Evolutionary conservation across 495 filamentous ascomycete species (phyloP).

Genomic region (Rostrohypoxylon terebratum): DNA sequence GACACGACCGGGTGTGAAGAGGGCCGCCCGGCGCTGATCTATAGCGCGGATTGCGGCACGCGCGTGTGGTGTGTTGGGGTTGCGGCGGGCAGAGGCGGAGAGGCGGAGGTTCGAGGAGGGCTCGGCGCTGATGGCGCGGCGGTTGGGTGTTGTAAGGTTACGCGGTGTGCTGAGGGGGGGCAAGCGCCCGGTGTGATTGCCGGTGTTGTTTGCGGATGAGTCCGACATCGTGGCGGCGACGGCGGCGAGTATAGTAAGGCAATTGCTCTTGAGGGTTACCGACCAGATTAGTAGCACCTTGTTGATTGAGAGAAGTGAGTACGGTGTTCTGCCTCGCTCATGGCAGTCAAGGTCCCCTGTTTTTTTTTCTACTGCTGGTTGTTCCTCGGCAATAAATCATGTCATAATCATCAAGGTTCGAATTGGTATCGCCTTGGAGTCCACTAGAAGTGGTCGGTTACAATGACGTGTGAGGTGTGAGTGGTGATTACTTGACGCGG

Average conservation of each 20-base stretch:
- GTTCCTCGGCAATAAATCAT: background rate
- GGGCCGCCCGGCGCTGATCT: conserved; percentile 77
- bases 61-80: conserved; percentile 73
- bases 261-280: background rate
- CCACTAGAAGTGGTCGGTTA: background rate
- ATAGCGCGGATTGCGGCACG: conserved; percentile 72
- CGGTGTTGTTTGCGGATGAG: conserved; percentile 13
- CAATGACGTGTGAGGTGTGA: conserved; percentile 33
- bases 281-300: background rate
- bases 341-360: conserved; percentile 3
- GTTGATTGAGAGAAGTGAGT: background rate
- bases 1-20: conserved; percentile 74
- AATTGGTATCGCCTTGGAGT: background rate
- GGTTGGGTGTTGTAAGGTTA: conserved; percentile 49
- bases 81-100: conserved; percentile 54
- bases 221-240: conserved; percentile 38
- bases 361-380: conserved; percentile 9
- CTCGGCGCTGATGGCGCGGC: conserved; percentile 50
- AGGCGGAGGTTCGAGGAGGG: conserved; percentile 48
- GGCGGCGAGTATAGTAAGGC: background rate
- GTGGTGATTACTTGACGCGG: conserved; percentile 29
- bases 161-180: conserved; percentile 41
- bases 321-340: conserved; percentile 11
- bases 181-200: conserved; percentile 20
- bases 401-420: background rate